Percentiles rank a stretch among this genome's conserved stretches.
Evolutionary conservation across 768 basidiomycete species (phyloP).

Genomic region (Sistotremastrum suecicum): DNA sequence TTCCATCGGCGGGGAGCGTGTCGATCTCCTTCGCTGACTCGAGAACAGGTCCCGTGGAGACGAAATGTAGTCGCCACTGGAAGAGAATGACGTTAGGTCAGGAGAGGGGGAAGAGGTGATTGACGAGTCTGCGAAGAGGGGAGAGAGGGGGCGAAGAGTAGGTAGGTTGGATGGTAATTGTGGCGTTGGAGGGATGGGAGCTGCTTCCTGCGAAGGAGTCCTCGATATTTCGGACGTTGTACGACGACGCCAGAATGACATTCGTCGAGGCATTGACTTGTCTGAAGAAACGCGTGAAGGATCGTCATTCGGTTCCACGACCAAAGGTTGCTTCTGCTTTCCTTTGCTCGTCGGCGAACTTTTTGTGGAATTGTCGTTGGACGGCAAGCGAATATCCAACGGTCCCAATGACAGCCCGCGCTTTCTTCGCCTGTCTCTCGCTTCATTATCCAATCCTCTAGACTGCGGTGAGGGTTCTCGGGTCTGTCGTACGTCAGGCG

Average conservation of each 20-base stretch:
- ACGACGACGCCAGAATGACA: conserved; percentile 13
- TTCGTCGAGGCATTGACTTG: conserved; percentile 5
- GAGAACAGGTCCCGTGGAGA: conserved; percentile 5
- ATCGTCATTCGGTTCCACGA: no score
- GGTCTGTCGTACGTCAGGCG: no score
- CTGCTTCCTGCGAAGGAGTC: conserved; percentile 1
- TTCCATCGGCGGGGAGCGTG: no score
- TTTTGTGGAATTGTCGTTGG: no score
- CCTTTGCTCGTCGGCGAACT: no score
- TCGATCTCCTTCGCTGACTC: not conserved
- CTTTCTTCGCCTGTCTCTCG: no score
- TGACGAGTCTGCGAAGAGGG: conserved; percentile 24
- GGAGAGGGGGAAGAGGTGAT: conserved; percentile 7
- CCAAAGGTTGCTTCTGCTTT: no score
- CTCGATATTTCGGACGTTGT: conserved; percentile 8
- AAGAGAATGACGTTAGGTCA: conserved; percentile 14
- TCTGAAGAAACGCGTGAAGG: conserved; percentile 5
- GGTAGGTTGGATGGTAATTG: conserved; percentile 22
- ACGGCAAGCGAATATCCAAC: no score
- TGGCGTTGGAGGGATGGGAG: conserved; percentile 14
- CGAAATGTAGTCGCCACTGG: conserved; percentile 33
- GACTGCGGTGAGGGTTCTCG: no score
- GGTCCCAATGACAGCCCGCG: conserved; percentile 43
- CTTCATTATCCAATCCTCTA: no score
- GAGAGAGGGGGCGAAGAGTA: conserved; percentile 27